These are phyloP conservation scores for Verticillium dahliae DNA, from an alignment of 2,329 filamentous ascomycete genomes.

Conservation along the genomic window DNA sequence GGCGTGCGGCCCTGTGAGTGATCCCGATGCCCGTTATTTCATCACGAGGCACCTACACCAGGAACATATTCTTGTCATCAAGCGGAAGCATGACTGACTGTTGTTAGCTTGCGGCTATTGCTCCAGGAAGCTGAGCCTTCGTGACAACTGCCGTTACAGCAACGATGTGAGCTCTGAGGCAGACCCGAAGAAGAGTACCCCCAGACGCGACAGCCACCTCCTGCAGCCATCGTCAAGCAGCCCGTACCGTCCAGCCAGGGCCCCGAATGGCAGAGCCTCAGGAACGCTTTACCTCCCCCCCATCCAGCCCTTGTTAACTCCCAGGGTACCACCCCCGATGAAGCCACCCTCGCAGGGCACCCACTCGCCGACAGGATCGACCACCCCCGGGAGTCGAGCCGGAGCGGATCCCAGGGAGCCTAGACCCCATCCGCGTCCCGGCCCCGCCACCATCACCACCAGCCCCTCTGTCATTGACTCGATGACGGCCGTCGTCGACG, in stretches of 20 bases:
- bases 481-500: conserved; percentile 37
- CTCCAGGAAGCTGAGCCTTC: conserved; percentile 19
- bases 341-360: background rate
- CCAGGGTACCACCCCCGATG: background rate
- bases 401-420: background rate
- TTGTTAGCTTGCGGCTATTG: conserved; percentile 23
- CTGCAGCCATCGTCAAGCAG: background rate
- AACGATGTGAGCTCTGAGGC: background rate
- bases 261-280: background rate
- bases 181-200: background rate
- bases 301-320: background rate
- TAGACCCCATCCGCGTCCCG: background rate
- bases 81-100: background rate
- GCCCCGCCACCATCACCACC: background rate
- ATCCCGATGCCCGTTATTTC: background rate
- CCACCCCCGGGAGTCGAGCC: background rate
- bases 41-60: background rate
- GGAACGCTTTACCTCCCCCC: background rate
- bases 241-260: background rate
- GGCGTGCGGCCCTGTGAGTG: conserved; percentile 28
- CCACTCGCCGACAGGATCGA: background rate
- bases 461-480: conserved; percentile 31
- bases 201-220: background rate
- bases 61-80: too few species aligned
- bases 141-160: conserved; percentile 21